These are phyloP conservation scores for Kalmusia sp. DNA, from an alignment of 2,329 filamentous ascomycete species.

Conservation along the genomic window DNA sequence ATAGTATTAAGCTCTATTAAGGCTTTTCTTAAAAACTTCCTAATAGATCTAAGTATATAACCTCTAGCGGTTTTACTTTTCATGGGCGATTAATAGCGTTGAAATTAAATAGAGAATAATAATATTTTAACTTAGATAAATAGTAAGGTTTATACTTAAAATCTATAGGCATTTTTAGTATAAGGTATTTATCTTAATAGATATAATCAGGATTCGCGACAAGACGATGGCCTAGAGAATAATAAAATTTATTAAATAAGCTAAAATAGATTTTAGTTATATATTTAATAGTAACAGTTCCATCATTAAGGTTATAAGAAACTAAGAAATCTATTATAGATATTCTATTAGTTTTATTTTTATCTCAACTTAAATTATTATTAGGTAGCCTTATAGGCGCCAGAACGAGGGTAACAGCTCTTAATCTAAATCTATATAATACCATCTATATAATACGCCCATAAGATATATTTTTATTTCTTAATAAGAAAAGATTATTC, in stretches of 20 bases:
- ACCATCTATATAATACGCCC: not conserved
- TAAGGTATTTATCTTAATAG: conserved; percentile 3
- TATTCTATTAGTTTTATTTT: too few species aligned
- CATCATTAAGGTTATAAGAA: too few species aligned
- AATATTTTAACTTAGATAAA: not conserved
- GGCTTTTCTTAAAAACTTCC: conserved; percentile 4
- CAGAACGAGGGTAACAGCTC: too few species aligned
- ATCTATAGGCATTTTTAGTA: conserved; percentile 1
- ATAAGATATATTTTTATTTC: not conserved
- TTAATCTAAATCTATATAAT: conserved; percentile 6
- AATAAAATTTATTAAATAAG: conserved; percentile 6
- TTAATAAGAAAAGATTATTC: conserved; percentile 4
- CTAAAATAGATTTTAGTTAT: not conserved
- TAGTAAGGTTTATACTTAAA: not conserved
- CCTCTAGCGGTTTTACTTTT: not conserved
- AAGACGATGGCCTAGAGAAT: not conserved
- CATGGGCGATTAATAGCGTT: too few species aligned
- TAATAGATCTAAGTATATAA: conserved; percentile 9
- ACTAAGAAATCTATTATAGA: too few species aligned
- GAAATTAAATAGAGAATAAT: not conserved
- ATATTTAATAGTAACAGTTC: not conserved
- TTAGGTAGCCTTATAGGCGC: too few species aligned
- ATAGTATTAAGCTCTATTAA: conserved; percentile 8
- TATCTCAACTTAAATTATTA: too few species aligned
- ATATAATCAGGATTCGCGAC: not conserved